A percentile compares a stretch with the other conserved stretches of the same genome.
Evolutionary conservation across 75 land plant genomes (phyloP).

Genomic region (Cryptomeria japonica): DNA sequence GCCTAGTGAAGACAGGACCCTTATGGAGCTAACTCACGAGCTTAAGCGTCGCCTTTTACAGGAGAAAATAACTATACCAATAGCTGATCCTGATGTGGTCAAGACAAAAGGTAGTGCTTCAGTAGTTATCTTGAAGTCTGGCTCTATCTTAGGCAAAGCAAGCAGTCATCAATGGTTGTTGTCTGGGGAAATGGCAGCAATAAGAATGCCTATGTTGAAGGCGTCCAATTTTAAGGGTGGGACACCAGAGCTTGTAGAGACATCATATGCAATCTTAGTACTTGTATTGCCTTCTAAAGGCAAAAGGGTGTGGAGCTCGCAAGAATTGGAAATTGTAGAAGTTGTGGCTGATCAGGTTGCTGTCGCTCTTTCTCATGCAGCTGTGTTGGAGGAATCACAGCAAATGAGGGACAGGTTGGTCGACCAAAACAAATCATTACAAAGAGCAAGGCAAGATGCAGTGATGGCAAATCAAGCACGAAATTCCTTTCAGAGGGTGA

Average conservation of each 20-base stretch:
- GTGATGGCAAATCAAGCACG: constrained; percentile 78
- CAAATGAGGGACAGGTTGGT: constrained; percentile 61
- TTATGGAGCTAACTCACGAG: constrained; percentile 69
- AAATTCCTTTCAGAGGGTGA: constrained; percentile 69
- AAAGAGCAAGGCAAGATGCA: constrained; percentile 57
- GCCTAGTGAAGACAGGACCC: constrained; percentile 57
- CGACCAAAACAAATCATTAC: constrained; percentile 68
- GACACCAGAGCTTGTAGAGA: constrained; percentile 59
- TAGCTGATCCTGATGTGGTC: constrained; percentile 48
- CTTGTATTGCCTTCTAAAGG: constrained; percentile 43
- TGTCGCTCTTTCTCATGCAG: constrained; percentile 89
- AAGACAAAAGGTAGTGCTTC: constrained; percentile 39
- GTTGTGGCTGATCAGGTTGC: constrained; percentile 95
- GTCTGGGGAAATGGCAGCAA: constrained; percentile 69
- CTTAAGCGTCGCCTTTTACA: constrained; percentile 43
- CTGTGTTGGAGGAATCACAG: constrained; percentile 84
- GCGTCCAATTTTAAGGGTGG: constrained; percentile 76
- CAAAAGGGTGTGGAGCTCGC: constrained; percentile 48
- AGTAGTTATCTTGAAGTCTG: constrained; percentile 39
- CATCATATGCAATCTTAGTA: constrained; percentile 61
- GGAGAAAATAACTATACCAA: constrained; percentile 39
- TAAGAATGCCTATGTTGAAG: constrained; percentile 76
- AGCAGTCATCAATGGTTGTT: constrained; percentile 34
- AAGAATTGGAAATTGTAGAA: constrained; percentile 76
- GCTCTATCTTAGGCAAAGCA: constrained; percentile 41